Evolutionary conservation across 129 eudicot genomes (phyloP), one percentile per base, ranked within the genome.

Genomic region (Arctium lappa): DNA sequence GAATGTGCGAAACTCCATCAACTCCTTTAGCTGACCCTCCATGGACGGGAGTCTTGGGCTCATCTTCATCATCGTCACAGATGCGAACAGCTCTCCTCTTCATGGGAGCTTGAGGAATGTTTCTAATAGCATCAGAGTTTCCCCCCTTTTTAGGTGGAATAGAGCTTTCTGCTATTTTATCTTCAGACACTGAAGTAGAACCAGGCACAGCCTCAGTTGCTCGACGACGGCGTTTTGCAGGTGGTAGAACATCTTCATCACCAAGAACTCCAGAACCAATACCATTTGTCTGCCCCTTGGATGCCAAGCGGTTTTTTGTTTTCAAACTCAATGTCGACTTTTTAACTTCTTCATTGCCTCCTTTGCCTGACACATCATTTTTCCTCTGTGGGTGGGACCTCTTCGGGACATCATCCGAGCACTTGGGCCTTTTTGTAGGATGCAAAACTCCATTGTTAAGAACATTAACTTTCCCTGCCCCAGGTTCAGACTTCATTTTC

Each of bases 31-130:
- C 66, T 77, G 86, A 76, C 79, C 87, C 86, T 83, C 93, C 97
- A 86, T 95, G 99, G 39, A 95, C 89, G 4, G 99, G 99, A 48
- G 99, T 95, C 82, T 91, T 95, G 66, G 98, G 93, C 81, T 81
- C 88, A 71, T 91, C 97, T 27, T 86, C 93, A 65, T 92, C 97
- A 18, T 89, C 93, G 38, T 86, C 97, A 82, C 69, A 87, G 12
- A 91, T 79, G 84, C 94, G 90, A 77, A 95, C 97, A 73, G 99
- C 96, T 89, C 97, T 93, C 44, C 95, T 90, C 85, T 89, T 94
- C 63, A 46, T 33, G 27, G 89, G 84, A 29, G 71, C 39, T 77
- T 87, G 91, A 87, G 79, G 37, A 63, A 60, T 83, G 71, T 88
- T 82, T 80, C 76, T 86, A 69, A 78, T 83, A 80, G 82, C 81